Base-by-base conservation (phyloP, 1,284 basidiomycete species). In the Anthracocystis setariae region DNA sequence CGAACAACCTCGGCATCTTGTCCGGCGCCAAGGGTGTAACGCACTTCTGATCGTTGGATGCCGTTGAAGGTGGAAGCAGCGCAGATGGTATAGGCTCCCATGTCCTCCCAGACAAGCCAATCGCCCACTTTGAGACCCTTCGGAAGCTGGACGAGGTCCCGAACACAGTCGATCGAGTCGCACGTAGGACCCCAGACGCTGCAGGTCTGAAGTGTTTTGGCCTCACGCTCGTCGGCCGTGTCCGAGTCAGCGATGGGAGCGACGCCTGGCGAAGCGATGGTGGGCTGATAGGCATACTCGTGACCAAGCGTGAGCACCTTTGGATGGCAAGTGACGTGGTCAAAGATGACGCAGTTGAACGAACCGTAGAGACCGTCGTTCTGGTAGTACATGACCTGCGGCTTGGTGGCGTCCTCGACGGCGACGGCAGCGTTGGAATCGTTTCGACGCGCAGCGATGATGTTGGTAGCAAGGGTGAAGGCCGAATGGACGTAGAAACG, bases 291-390 rank as follows among this genome's bases (percentile, higher is more conserved):
- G 13, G 69, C 75, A 43, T 76, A 81, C 46, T 77, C 51, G 39
- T 70, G 58, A 9, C 74, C 56, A 3, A 82, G 79, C 18, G 88
- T 88, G 50, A 94, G 86, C 25, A 93, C 91, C 83, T 92, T 90
- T 39, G 93, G 93, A 78, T 90, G 88, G 18, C 92, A 90, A 63
- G 89, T 88, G 82, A 93, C 92, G 85, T 94, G 93, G 85, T 95
- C 93, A 84, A 94, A 95, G 81, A 95, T 86, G 84, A 93, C 92
- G 84, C 92, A 94, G 88, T 98, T 98, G 88, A 98, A 98, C 20
- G 95, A 92, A 53, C 95, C 94, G 84, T 98, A 98, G 39, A 81
- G 70, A 32, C 81, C 81, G 57, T 82, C 81, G 64, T 82, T 82
- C 63, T 81, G 80, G 67, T 82, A 82, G 63, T 79, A 79, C 81